Conservation (phyloP, 129 eudicot species). For the Ambrosia artemisiifolia region DNA sequence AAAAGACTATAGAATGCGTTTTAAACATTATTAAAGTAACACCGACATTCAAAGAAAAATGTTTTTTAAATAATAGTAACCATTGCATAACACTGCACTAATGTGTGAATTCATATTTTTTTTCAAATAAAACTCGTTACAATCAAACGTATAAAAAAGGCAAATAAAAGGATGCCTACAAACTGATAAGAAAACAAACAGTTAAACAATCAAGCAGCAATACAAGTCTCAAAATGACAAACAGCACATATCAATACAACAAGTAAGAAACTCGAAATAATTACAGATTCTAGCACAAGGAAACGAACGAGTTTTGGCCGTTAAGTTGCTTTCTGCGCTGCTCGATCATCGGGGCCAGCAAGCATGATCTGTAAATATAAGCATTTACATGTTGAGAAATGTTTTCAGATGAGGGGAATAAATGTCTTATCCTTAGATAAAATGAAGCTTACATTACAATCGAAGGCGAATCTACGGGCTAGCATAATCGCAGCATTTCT, state of each 20-base stretch:
- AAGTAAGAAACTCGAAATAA: slow-evolving; percentile 18
- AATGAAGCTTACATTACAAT: slow-evolving; percentile 82
- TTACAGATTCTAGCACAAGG: slow-evolving; percentile 26
- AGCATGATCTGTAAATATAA: slow-evolving; percentile 63
- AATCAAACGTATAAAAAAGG: slow-evolving; percentile 4
- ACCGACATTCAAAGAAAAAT: too few relatives aligned
- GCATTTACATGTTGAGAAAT: not conserved
- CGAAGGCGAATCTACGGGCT: slow-evolving; percentile 89
- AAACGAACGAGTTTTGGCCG: not conserved
- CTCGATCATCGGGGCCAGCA: slow-evolving; percentile 80
- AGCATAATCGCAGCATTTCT: slow-evolving; percentile 97
- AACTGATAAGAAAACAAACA: slow-evolving; percentile 10
- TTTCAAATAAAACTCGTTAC: not conserved
- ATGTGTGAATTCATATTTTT: not conserved
- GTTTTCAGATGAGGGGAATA: not conserved
- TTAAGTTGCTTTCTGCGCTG: slow-evolving; percentile 43
- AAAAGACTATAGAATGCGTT: too few relatives aligned
- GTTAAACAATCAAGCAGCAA: slow-evolving; percentile 18
- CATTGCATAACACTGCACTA: not conserved
- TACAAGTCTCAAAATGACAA: slow-evolving; percentile 22
- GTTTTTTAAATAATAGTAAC: not conserved
- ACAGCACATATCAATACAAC: slow-evolving; percentile 6
- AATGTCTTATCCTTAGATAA: not conserved
- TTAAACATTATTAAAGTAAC: too few relatives aligned
- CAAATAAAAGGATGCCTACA: slow-evolving; percentile 37